Evolutionary conservation across 345 rosid species (phyloP), one percentile per base, ranked within the genome.

Genomic region (Punica granatum): DNA sequence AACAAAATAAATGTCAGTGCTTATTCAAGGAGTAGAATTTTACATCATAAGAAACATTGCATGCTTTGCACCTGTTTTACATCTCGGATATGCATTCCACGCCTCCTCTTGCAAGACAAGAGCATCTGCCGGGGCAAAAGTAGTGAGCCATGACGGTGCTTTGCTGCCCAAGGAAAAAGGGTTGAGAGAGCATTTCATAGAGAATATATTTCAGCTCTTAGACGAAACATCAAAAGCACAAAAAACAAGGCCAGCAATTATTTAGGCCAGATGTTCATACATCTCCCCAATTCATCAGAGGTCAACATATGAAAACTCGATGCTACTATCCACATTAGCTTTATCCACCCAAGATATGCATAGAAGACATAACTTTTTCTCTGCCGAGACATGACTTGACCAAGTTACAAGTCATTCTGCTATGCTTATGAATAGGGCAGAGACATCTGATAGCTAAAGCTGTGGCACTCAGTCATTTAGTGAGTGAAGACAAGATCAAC

Each of bases 11-110:
- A 41, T 30, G 68, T 81, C 35, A 86, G 70, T 70, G 41, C 56
- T 64, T 66, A 66, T 67, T 42, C 51, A 13, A 56, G 37, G 65
- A 73, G 28, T 30, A 51, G 65, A 42, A 18, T 48, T 7, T 30
- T 16, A 15, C 25, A 34, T 6, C 30, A 8, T 21, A 34, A 42
- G 69, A 49, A 31, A 67, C 48, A 53, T 32, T 12, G 44, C 68
- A 70, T 54, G 61, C 2, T 56, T 18, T 0, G 28, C 34, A 87
- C 92, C 89, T 75, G 92, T 85, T 82, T 85, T 88, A 75, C 90
- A 88, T 75, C 86, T 83, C 30, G 92, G 92, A 62, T 82, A 88
- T 32, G 92, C 84, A 75, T 88, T 85, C 92, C 92, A 85, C 10
- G 92, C 85, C 72, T 83, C 90, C 78, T 88, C 92, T 62, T 83